Base-by-base conservation (phyloP, 1,284 basidiomycete species). In the Cystobasidium pallidum region DNA sequence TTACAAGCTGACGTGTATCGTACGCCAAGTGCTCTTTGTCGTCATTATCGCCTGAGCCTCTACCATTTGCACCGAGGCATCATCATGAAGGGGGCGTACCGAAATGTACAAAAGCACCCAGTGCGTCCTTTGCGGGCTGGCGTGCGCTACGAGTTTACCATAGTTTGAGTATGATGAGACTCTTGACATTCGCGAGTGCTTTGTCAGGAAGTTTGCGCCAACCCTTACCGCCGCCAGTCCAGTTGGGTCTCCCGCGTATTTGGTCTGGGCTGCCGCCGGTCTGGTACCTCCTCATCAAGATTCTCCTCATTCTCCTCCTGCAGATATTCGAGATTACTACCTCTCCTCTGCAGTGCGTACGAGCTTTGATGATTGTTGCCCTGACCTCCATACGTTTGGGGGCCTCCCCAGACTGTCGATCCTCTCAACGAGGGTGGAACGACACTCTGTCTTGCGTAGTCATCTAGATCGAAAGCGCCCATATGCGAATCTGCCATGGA, bases 401-500 rank as follows among this genome's bases (percentile, higher is more conserved):
- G 28, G 2, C 62, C 67, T n/a, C 43, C 41, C 47, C 58, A 49
- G 13, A 36, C 55, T 51, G 54, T 59, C 3, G 54, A 47, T 21
- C 55, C 36, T n/a, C 41, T 10, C n/a, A 57, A 30, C 41, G 66
- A 36, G 39, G 34, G 21, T 36, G 55, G 67, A 4, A 39, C 34
- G 15, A 70, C 34, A 30, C 68, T 63, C 15, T 32, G 39, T 21
- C 61, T 59, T 7, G 49, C 68, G 26, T 71, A 63, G 30, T 71
- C 68, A 49, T 71, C 68, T 19, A 71, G 61, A 32, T 71, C 68
- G 24, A 71, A 71, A 7, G 68, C 68, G n/a, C 68, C 68, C 32
- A 51, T 39, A n/a, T 71, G 68, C 21, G 68, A 71, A 39, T 71
- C 68, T n/a, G 68, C 68, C 51, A 71, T 57, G 17, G 49, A 54